A percentile compares a stretch with the other conserved stretches of the same genome.
Conservation (phyloP, 805 yeast species). For the Blastobotrys americana region DNA sequence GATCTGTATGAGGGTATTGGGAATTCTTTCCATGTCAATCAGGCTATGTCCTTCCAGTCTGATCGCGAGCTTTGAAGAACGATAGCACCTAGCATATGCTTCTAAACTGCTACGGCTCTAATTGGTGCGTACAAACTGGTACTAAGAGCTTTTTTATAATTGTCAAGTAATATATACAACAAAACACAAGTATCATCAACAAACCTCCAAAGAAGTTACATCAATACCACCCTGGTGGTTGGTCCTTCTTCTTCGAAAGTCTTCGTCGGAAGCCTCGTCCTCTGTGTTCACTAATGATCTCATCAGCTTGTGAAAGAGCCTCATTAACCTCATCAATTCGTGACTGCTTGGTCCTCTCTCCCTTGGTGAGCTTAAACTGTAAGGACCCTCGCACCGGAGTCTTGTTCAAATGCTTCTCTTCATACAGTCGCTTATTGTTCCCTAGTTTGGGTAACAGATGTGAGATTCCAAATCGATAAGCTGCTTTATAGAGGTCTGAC, state of each 20-base stretch:
- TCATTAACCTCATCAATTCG: slow-evolving; percentile 55
- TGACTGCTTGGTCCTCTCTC: slow-evolving; percentile 56
- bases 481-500: slow-evolving; percentile 75
- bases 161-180: too few relatives aligned
- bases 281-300: slow-evolving; percentile 56
- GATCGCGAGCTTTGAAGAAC: too few relatives aligned
- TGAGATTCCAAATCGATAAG: slow-evolving; percentile 70
- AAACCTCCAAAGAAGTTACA: too few relatives aligned
- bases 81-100: too few relatives aligned
- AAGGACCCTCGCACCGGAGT: slow-evolving; percentile 69
- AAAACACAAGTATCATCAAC: too few relatives aligned
- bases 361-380: slow-evolving; percentile 70
- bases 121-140: too few relatives aligned
- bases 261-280: slow-evolving; percentile 44
- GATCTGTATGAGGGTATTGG: background rate
- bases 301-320: slow-evolving; percentile 63
- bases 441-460: slow-evolving; percentile 66
- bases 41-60: background rate
- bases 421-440: slow-evolving; percentile 60
- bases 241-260: slow-evolving; percentile 37
- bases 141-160: too few relatives aligned
- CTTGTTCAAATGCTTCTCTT: slow-evolving; percentile 66
- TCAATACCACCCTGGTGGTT: slow-evolving; percentile 35
- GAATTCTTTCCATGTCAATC: background rate
- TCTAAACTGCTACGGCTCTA: too few relatives aligned